phyloP scores from a whole-genome alignment of 1,284 basidiomycete genomes.

The Tremellales sp. region DNA sequence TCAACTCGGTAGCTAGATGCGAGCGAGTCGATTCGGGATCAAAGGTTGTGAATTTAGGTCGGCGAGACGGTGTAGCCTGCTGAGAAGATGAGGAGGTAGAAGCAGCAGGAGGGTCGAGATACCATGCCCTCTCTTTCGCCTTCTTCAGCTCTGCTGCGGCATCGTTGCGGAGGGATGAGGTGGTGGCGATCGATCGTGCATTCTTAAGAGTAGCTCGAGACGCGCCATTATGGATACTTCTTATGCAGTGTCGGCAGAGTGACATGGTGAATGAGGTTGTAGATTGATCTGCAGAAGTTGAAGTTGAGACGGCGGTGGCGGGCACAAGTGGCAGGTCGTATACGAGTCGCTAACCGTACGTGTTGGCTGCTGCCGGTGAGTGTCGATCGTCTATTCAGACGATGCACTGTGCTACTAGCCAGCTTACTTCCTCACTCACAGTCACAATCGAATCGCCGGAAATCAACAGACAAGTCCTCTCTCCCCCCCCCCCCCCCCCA shows the following conservation, averaged over 20 bases:
- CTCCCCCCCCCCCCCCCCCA: no score
- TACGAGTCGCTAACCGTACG: no score
- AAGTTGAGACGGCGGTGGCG: not conserved
- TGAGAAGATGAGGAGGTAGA: constrained; percentile 1
- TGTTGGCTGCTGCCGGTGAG: no score
- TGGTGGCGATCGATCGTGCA: no score
- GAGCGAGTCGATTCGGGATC: not conserved
- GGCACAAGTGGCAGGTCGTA: no score
- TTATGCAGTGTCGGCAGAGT: not conserved
- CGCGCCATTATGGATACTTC: not conserved
- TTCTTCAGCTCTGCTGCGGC: not conserved
- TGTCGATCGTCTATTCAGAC: no score
- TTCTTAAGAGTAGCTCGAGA: no score
- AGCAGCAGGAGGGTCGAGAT: constrained; percentile 3
- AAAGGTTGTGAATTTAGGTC: constrained; percentile 6
- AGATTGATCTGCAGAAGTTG: not conserved
- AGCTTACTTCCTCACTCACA: no score
- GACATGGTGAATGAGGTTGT: not conserved
- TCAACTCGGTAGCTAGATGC: not conserved
- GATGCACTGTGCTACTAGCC: no score
- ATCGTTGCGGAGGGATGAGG: no score
- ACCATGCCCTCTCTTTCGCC: constrained; percentile 12
- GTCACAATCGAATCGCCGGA: no score
- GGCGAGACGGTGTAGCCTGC: not conserved
- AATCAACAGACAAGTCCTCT: no score